Base-by-base conservation (phyloP, 2,329 filamentous ascomycete genomes). In the Sporothrix sp. region DNA sequence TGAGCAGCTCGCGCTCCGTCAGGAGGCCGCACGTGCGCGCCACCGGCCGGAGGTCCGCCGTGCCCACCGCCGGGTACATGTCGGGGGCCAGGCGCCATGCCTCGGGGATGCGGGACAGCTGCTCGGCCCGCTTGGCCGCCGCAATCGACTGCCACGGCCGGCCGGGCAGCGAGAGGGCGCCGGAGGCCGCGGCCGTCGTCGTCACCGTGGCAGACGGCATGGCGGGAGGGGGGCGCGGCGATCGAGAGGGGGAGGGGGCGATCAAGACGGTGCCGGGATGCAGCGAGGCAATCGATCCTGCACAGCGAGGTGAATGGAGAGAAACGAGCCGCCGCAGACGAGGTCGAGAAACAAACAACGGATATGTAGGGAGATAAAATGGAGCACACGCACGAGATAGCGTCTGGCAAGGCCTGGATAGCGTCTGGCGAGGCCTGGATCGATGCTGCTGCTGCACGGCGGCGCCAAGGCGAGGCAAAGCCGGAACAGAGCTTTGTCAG, bases 41-140 rank as follows among this genome's bases (percentile, higher is more conserved):
- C 4, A 52, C 36, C 1, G 45, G 44, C 2, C 52, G 53, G 38
- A 57, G 30, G 35, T 57, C 55, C 4, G 27, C 4, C 6, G 48
- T 53, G 50, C 38, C 48, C 25, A 35, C 40, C 5, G 53, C 28
- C 14, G 54, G 54, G 32, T 36, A 33, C 39, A 42, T 54, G 14
- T 37, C 50, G 5, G 37, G 38, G 2, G 33, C 21, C 8, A 57
- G 50, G 3, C 55, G 52, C 54, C 54, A 56, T 9, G 21, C 52
- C 2, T 21, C 16, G 11, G 55, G 55, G 36, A 57, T 57, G 25
- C 52, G 47, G 13, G 54, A 25, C n/a, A 56, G 50, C 43, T 53
- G 54, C 21, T 57, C 55, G 6, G 55, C 55, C 6, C 40, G 48
- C 48, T 56, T 54, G 3, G 35, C 35, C 18, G 36, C 50, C 5